phyloP scores from a whole-genome alignment of 1,139 yeast genomes.

The Yamadazyma siamensis region DNA sequence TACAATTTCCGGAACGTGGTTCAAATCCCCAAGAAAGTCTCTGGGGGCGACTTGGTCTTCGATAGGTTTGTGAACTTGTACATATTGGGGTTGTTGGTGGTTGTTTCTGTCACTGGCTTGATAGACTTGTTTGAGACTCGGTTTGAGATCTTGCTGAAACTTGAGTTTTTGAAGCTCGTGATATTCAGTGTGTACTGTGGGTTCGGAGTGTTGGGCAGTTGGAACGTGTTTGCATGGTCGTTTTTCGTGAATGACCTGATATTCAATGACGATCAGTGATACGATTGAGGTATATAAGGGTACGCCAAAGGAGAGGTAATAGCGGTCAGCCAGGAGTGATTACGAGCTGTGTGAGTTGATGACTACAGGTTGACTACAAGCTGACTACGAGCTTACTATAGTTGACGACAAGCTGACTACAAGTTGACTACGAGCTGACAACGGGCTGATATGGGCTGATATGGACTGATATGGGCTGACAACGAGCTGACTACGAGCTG shows the following conservation, averaged over 20 bases:
- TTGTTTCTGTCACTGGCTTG: slow-evolving; percentile 53
- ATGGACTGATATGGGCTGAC: no score
- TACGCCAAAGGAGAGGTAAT: no score
- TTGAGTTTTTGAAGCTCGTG: slow-evolving; percentile 79
- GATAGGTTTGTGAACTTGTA: slow-evolving; percentile 72
- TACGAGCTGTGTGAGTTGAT: no score
- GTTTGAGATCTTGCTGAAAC: slow-evolving; percentile 45
- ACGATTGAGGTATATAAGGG: no score
- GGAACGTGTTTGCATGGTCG: slow-evolving; percentile 87
- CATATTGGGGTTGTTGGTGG: slow-evolving; percentile 62
- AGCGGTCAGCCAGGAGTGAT: no score
- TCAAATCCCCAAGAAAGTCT: slow-evolving; percentile 49
- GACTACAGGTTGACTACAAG: no score
- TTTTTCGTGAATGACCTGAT: slow-evolving; percentile 68
- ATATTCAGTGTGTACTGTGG: slow-evolving; percentile 82
- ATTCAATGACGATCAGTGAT: slow-evolving; percentile 6
- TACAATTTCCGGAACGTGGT: slow-evolving; percentile 68
- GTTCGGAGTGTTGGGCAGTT: slow-evolving; percentile 78
- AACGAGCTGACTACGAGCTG: no score
- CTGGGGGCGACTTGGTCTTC: slow-evolving; percentile 48
- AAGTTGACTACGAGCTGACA: no score
- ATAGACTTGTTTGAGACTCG: slow-evolving; percentile 56
- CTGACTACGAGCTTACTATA: no score
- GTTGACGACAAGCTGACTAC: no score
- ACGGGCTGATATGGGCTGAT: no score